phyloP scores from a whole-genome alignment of 2,329 filamentous ascomycete species.

The Xylaria hypoxylon region DNA sequence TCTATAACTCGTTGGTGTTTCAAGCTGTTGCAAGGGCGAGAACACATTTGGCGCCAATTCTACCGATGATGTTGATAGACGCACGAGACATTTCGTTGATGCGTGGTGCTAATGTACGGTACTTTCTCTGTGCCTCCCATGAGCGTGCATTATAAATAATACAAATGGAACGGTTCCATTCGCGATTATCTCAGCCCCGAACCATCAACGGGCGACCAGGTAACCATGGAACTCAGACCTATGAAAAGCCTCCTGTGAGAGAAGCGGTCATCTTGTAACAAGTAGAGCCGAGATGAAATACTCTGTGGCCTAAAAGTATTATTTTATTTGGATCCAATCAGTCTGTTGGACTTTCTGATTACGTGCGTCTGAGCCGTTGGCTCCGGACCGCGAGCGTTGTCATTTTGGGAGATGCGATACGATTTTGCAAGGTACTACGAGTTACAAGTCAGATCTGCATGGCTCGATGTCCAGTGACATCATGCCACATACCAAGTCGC shows the following conservation, averaged over 20 bases:
- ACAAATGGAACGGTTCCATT: slow-evolving; percentile 15
- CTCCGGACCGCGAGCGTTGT: neutral
- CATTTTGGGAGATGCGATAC: neutral
- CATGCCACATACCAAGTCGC: neutral
- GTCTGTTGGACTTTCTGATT: slow-evolving; percentile 24
- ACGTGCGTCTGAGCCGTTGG: neutral
- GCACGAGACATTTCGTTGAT: slow-evolving; percentile 27
- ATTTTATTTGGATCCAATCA: neutral
- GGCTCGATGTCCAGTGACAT: slow-evolving; percentile 30
- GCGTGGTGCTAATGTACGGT: slow-evolving; percentile 25
- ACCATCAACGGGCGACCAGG: neutral
- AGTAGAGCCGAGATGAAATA: slow-evolving; percentile 12
- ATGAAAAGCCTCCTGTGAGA: neutral
- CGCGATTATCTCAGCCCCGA: slow-evolving; percentile 3
- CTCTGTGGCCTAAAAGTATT: neutral
- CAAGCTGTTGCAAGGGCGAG: neutral
- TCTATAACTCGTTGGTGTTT: slow-evolving; percentile 3
- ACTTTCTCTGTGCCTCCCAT: slow-evolving; percentile 27
- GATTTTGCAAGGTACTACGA: slow-evolving; percentile 13
- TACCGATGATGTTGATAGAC: slow-evolving; percentile 2
- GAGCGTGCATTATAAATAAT: neutral
- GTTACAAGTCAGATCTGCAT: slow-evolving; percentile 3
- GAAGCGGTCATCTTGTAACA: neutral
- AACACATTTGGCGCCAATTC: slow-evolving; percentile 7
- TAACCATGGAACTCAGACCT: neutral